These are phyloP conservation scores for Rehmannia glutinosa DNA, from an alignment of 257 asterid species.

Conservation along the genomic window DNA sequence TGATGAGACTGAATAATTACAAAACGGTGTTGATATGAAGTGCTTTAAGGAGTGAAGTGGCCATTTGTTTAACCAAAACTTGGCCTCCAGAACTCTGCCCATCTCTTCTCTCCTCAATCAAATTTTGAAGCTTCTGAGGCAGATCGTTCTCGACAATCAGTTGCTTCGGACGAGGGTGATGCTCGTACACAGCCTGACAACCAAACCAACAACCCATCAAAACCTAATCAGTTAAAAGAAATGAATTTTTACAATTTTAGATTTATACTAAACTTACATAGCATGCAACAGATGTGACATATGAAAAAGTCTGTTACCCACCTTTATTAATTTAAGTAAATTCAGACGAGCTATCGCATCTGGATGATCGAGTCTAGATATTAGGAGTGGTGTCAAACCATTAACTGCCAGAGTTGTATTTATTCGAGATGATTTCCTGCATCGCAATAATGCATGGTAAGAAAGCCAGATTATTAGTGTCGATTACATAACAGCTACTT, in stretches of 20 bases:
- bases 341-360: conserved; percentile 96
- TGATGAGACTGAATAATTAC: conserved; percentile 22
- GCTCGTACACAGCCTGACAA: conserved; percentile 89
- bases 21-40: conserved; percentile 93
- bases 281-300: conserved; percentile 7
- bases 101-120: conserved; percentile 94
- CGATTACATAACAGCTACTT: neutral
- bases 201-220: conserved; percentile 1
- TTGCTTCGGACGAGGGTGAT: conserved; percentile 98
- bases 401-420: conserved; percentile 93
- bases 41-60: conserved; percentile 94
- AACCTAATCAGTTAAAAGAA: neutral
- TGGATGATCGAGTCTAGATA: conserved; percentile 84
- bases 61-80: conserved; percentile 98
- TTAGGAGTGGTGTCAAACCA: conserved; percentile 90
- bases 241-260: neutral
- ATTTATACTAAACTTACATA: neutral
- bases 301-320: conserved; percentile 20
- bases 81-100: conserved; percentile 98
- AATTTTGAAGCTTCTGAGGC: conserved; percentile 81
- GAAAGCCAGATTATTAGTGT: neutral
- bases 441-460: conserved; percentile 19
- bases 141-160: conserved; percentile 93
- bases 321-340: conserved; percentile 91
- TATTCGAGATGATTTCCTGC: conserved; percentile 96